A percentile compares a stretch with the other conserved stretches of the same genome.
These are phyloP conservation scores for Gracilaria gracilis DNA, from an alignment of 23 red algal species.

Conservation along the genomic window DNA sequence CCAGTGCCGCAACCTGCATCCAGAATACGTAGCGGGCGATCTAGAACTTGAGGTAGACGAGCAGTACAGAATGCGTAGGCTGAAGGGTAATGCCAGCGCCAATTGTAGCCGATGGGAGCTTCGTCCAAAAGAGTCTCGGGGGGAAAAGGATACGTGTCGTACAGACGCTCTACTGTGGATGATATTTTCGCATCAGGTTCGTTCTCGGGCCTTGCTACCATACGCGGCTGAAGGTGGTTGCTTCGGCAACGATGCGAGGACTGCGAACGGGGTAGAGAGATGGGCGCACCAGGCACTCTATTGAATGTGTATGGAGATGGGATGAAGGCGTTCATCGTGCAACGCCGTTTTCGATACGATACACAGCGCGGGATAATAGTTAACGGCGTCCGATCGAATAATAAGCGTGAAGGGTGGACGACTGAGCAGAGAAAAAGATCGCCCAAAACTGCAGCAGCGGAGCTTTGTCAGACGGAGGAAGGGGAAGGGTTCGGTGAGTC, in stretches of 20 bases:
- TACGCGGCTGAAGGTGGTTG: slow-evolving; percentile 14
- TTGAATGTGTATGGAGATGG: neutral
- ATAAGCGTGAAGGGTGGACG: neutral
- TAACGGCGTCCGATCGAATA: neutral
- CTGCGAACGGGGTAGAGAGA: neutral
- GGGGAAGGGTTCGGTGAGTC: too few relatives aligned
- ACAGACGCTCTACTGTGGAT: slow-evolving; percentile 81
- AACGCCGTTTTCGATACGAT: neutral
- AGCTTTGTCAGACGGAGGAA: too few relatives aligned
- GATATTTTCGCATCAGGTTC: slow-evolving; percentile 76
- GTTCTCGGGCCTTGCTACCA: slow-evolving; percentile 80
- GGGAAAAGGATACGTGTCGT: slow-evolving; percentile 95
- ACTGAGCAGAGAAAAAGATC: too few relatives aligned
- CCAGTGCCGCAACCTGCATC: slow-evolving; percentile 99
- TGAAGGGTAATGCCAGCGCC: slow-evolving; percentile 99
- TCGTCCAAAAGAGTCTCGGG: slow-evolving; percentile 93
- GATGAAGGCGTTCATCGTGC: neutral
- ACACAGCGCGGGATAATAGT: neutral
- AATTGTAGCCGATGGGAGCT: slow-evolving; percentile 98
- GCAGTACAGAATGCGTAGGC: slow-evolving; percentile 94
- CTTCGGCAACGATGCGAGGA: neutral
- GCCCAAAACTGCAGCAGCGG: too few relatives aligned
- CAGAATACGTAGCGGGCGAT: slow-evolving; percentile 76
- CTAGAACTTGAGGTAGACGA: slow-evolving; percentile 42
- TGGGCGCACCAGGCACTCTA: neutral